A percentile compares a stretch with the other conserved stretches of the same genome.
These are phyloP conservation scores for Persicaria tinctoria DNA, from an alignment of 148 eudicot species.

Conservation along the genomic window DNA sequence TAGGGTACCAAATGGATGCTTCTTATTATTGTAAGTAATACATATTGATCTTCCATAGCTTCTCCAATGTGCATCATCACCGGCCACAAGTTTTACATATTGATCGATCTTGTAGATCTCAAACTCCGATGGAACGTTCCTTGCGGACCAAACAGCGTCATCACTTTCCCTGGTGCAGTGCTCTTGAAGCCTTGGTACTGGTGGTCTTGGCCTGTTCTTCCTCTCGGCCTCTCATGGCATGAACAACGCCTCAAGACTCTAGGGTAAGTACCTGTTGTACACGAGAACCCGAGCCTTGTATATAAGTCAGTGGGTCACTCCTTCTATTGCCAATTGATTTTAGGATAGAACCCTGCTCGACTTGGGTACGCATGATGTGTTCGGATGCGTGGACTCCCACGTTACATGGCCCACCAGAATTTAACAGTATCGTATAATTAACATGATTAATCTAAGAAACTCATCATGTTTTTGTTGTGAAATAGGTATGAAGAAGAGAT, in stretches of 20 bases:
- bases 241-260: constrained; percentile 74
- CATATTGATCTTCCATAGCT: not conserved
- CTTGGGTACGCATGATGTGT: too few relatives aligned
- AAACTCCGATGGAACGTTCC: constrained; percentile 86
- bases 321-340: too few relatives aligned
- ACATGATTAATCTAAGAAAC: not conserved
- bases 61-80: not conserved
- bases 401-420: too few relatives aligned
- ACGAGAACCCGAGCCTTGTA: too few relatives aligned
- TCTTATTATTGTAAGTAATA: constrained; percentile 71
- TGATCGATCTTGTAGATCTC: constrained; percentile 39
- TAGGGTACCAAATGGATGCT: constrained; percentile 99
- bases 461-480: not conserved
- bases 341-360: too few relatives aligned
- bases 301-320: too few relatives aligned
- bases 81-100: not conserved
- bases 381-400: not conserved
- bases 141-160: constrained; percentile 92
- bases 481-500: constrained; percentile 73
- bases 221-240: constrained; percentile 91
- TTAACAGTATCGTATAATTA: not conserved
- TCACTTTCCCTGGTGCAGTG: constrained; percentile 85
- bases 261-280: constrained; percentile 40
- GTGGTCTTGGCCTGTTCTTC: constrained; percentile 98
- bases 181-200: constrained; percentile 99